Evolutionary conservation across 23 red algal genomes (phyloP), one percentile per base, ranked within the genome.

Genomic region (Agarophyton chilense): DNA sequence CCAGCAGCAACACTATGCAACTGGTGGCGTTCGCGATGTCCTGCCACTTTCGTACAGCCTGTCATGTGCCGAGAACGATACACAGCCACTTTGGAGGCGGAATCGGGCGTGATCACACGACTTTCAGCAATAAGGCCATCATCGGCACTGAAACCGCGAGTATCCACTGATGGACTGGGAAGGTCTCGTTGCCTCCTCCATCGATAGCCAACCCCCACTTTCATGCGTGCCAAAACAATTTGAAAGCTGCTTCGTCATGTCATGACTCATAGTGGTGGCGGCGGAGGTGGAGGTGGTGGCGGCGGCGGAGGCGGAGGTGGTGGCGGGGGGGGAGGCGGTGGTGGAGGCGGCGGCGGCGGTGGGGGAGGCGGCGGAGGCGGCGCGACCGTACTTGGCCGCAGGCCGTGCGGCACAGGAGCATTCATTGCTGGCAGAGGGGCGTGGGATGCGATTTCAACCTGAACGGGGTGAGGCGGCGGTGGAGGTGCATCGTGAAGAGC

Each of bases 301-400:
- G 56, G 56, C 44, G 44, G 44, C 33, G 65, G 81, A 10, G 81
- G 78, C 10, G 34, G 62, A 46, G 89, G 65, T 22, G 47, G 52
- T 36, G 52, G 79, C 67, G 90, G 64, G 1, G 40, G 56, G 49
- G 70, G 79, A 4, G 42, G 70, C 18, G 53, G 66, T 1, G 49
- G 66, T 22, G 80, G 56, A 32, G 74, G 87, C 40, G 74, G 72
- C 41, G 81, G 72, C 54, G 79, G 64, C 40, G 50, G 47, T n/a
- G 58, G 60, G 18, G 29, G 72, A n/a, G 75, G 61, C 25, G 74
- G 87, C 75, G 75, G 87, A 38, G 84, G 84, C 39, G 25, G 4
- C 62, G 17, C 10, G 38, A 4, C 16, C 44, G 39, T 28, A 28
- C 18, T 28, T 39, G 50, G 68, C 49, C 9, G 72, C 56, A 21